phyloP scores from a whole-genome alignment of 2,329 filamentous ascomycete genomes.

The Huntiella abstrusa region DNA sequence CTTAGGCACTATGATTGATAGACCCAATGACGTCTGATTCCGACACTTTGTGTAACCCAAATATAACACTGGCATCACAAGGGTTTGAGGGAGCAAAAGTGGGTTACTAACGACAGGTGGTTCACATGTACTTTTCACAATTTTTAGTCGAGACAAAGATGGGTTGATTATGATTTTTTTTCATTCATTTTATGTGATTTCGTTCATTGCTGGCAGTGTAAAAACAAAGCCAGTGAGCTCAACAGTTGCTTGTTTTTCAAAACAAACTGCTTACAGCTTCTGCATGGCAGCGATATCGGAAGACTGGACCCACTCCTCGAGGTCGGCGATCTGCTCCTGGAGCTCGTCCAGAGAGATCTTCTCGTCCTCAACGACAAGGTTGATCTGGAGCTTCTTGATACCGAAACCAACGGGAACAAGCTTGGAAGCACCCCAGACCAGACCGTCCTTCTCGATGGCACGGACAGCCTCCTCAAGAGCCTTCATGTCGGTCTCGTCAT shows the following conservation, averaged over 20 bases:
- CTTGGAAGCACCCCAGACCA: constrained; percentile 88
- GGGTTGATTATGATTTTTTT: constrained; percentile 8
- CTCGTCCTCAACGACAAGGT: constrained; percentile 76
- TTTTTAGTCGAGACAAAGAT: neutral
- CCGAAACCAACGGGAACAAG: constrained; percentile 83
- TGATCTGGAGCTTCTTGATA: constrained; percentile 99
- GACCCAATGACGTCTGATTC: too few relatives aligned
- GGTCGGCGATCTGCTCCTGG: constrained; percentile 60
- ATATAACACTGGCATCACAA: too few relatives aligned
- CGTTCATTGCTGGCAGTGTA: constrained; percentile 5
- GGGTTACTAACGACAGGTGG: neutral
- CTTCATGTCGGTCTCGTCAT: constrained; percentile 87
- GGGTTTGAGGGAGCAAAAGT: too few relatives aligned
- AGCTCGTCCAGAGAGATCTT: constrained; percentile 61
- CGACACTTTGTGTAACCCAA: too few relatives aligned
- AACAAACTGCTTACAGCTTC: constrained; percentile 50
- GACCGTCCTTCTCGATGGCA: constrained; percentile 74
- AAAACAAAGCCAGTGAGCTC: too few relatives aligned
- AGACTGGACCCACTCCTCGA: constrained; percentile 94
- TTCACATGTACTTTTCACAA: neutral
- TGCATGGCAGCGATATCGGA: constrained; percentile 80
- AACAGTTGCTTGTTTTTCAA: neutral
- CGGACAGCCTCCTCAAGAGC: constrained; percentile 66
- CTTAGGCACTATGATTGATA: too few relatives aligned
- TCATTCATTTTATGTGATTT: constrained; percentile 10